Percentiles rank a stretch among this genome's conserved stretches.
These are phyloP conservation scores for Penicillium rolfsii DNA, from an alignment of 2,329 filamentous ascomycete genomes.

Conservation along the genomic window DNA sequence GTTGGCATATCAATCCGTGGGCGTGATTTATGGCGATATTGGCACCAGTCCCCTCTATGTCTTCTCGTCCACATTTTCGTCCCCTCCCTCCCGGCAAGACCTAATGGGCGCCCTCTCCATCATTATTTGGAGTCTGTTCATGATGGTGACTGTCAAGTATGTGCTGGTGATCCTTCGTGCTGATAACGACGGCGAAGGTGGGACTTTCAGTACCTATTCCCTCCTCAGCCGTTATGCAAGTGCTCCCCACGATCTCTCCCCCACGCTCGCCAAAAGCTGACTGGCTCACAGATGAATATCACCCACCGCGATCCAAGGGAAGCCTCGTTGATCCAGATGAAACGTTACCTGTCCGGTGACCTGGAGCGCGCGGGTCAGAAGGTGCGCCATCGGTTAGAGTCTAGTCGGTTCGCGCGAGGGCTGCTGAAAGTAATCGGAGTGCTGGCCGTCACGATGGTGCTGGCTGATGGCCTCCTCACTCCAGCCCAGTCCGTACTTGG, in stretches of 20 bases:
- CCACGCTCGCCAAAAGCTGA: not conserved
- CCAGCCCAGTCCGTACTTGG: slow-evolving; percentile 8
- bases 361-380: not conserved
- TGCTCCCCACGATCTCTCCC: not conserved
- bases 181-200: slow-evolving; percentile 7
- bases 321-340: slow-evolving; percentile 2
- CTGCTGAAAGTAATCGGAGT: slow-evolving; percentile 4
- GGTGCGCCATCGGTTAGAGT: not conserved
- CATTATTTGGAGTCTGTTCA: slow-evolving; percentile 3
- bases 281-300: not conserved
- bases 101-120: not conserved
- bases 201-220: slow-evolving; percentile 4
- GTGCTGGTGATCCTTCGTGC: not conserved
- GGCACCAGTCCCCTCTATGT: slow-evolving; percentile 11
- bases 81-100: not conserved
- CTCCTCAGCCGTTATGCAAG: slow-evolving; percentile 5
- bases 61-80: slow-evolving; percentile 3
- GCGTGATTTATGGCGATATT: slow-evolving; percentile 7
- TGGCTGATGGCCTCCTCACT: slow-evolving; percentile 6
- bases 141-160: slow-evolving; percentile 8
- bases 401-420: not conserved
- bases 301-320: not conserved
- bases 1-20: slow-evolving; percentile 5
- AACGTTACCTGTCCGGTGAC: slow-evolving; percentile 1
- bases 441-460: not conserved